These are phyloP conservation scores for Volutella citrinella DNA, from an alignment of 2,329 filamentous ascomycete species.

Conservation along the genomic window DNA sequence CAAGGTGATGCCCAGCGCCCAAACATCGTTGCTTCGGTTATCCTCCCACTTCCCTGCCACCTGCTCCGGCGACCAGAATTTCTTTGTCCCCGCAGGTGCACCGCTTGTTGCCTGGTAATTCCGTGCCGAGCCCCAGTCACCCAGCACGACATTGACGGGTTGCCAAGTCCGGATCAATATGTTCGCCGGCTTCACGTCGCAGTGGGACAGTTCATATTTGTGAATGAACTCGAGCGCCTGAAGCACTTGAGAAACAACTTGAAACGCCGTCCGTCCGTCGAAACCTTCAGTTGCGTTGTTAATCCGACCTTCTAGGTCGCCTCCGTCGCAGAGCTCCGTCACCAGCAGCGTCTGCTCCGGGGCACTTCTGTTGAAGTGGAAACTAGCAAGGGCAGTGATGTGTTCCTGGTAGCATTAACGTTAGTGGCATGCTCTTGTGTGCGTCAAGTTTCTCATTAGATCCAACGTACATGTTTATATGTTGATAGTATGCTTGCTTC, in stretches of 20 bases:
- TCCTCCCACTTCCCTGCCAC: conserved; percentile 15
- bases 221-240: conserved; percentile 28
- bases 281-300: conserved; percentile 19
- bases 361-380: conserved; percentile 18
- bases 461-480: conserved; percentile 24
- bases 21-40: conserved; percentile 32
- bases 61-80: conserved; percentile 29
- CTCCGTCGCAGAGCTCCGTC: conserved; percentile 28
- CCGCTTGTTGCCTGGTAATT: too few species aligned
- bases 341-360: conserved; percentile 23
- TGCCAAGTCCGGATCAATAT: conserved; percentile 26
- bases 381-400: conserved; percentile 27
- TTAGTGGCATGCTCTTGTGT: too few species aligned
- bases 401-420: conserved; percentile 18
- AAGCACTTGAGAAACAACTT: conserved; percentile 20
- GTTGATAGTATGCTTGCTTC: conserved; percentile 22
- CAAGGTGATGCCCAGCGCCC: conserved; percentile 31
- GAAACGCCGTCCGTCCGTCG: conserved; percentile 14
- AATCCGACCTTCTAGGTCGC: conserved; percentile 25
- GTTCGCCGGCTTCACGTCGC: conserved; percentile 32
- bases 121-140: too few species aligned
- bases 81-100: conserved; percentile 24
- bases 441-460: too few species aligned
- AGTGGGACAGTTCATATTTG: conserved; percentile 19
- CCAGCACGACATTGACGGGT: conserved; percentile 28